phyloP scores from a whole-genome alignment of 345 rosid species.

The Heritiera littoralis region DNA sequence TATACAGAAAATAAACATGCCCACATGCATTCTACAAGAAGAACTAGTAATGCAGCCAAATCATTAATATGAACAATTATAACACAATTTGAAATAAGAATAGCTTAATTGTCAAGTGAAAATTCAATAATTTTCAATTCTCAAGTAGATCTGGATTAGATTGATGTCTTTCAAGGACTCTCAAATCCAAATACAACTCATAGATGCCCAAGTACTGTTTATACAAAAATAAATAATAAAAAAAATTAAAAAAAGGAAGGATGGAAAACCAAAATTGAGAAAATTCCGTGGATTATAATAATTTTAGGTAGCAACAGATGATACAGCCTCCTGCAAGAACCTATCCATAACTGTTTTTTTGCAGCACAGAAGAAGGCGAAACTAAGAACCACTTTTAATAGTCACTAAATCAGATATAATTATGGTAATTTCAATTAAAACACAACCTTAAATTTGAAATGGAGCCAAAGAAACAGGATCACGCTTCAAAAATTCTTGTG shows the following conservation, averaged over 20 bases:
- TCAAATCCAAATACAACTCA: neutral
- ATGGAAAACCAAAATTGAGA: neutral
- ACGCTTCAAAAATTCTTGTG: neutral
- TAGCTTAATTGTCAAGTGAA: neutral
- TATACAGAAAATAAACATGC: neutral
- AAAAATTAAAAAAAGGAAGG: neutral
- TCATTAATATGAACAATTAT: neutral
- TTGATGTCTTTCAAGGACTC: neutral
- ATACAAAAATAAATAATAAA: neutral
- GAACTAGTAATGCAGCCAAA: neutral
- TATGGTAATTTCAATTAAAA: neutral
- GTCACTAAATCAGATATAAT: neutral
- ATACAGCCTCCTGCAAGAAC: neutral
- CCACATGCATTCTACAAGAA: neutral
- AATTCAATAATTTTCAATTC: neutral
- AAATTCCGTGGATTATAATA: neutral
- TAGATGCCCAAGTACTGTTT: neutral
- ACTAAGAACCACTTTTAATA: neutral
- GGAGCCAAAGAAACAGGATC: neutral
- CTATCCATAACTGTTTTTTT: neutral
- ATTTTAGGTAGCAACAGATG: neutral
- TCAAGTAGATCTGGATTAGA: neutral
- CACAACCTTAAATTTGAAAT: neutral
- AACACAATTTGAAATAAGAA: neutral
- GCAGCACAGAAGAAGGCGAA: neutral